Evolutionary conservation across 2,329 filamentous ascomycete species (phyloP), one percentile per base, ranked within the genome.

Genomic region (Trichoderma koningii): DNA sequence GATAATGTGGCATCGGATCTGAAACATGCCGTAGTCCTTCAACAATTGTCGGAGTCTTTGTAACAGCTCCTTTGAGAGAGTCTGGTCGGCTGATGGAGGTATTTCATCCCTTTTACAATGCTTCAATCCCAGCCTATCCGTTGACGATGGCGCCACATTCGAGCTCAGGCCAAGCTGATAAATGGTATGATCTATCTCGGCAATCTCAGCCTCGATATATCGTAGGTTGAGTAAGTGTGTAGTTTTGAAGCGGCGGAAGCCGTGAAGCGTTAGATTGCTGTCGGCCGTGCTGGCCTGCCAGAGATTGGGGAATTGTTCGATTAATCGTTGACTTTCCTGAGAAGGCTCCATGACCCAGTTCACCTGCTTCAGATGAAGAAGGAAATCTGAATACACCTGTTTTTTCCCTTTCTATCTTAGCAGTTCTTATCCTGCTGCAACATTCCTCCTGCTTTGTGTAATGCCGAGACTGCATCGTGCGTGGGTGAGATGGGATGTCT

Each of bases 161-260:
- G 26, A 9, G 1, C 47, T 15, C 5, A 50, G 47, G 10, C 47
- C 47, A 50, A 50, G 19, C 21, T 50, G 19, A 50, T 50, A 50
- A 6, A 23, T 17, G 21, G 26, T 14, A 23, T 23, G 19, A 50
- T 51, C 48, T 51, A 51, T 51, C 30, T 19, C 48, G 2, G 48
- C 23, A 30, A 51, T 26, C 26, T 51, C 48, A 10, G 48, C 48
- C 17, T 51, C 48, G 0, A 51, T 15, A 19, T 28, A 51, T n/a
- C 48, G 48, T 17, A 51, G 3, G 2, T 51, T 51, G 15, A 51
- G 26, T 3, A 51, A 30, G 15, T 51, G 23, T 30, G 23, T 7
- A 1, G 48, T 51, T 15, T 51, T 51, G 23, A 51, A 51, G 48
- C 48, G 48, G n/a, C 48, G 48, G 48, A 51, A 51, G 12, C 48